phyloP scores from a whole-genome alignment of 1,139 yeast species.

The Yamadazyma atlantica region DNA sequence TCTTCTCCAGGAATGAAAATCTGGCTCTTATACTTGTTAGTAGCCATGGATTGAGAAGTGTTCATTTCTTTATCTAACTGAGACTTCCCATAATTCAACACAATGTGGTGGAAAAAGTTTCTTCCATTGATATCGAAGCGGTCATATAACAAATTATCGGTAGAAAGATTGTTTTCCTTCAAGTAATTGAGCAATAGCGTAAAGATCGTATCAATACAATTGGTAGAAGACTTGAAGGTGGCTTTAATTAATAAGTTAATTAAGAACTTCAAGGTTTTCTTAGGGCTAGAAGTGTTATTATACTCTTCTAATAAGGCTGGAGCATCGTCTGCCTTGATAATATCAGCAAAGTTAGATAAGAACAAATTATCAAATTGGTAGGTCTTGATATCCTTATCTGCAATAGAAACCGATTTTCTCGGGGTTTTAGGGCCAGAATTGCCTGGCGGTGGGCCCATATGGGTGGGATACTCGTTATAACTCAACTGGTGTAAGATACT shows the following conservation, averaged over 20 bases:
- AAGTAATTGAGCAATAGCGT: conserved; percentile 18
- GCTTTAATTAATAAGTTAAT: conserved; percentile 65
- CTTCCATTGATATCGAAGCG: conserved; percentile 76
- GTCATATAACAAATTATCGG: conserved; percentile 44
- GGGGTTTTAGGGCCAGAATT: not conserved
- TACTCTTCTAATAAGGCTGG: conserved; percentile 41
- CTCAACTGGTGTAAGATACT: conserved; percentile 45
- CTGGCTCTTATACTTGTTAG: not conserved
- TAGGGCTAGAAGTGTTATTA: conserved; percentile 16
- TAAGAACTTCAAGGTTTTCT: conserved; percentile 39
- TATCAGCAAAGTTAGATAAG: conserved; percentile 24
- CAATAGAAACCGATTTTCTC: not conserved
- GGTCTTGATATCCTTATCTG: conserved; percentile 7
- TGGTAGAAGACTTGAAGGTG: conserved; percentile 48
- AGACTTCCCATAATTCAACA: conserved; percentile 71
- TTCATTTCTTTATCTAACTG: conserved; percentile 19
- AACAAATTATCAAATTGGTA: conserved; percentile 32
- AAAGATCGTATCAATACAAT: conserved; percentile 59
- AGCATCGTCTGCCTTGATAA: conserved; percentile 47
- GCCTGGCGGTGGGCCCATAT: conserved; percentile 1
- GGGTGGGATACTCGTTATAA: conserved; percentile 16
- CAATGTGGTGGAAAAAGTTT: conserved; percentile 80
- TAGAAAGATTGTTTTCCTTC: conserved; percentile 16
- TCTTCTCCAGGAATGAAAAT: conserved; percentile 36
- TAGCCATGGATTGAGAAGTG: conserved; percentile 20